Evolutionary conservation across 768 basidiomycete genomes (phyloP), one percentile per base, ranked within the genome.

Genomic region (Myochromella boudieri): DNA sequence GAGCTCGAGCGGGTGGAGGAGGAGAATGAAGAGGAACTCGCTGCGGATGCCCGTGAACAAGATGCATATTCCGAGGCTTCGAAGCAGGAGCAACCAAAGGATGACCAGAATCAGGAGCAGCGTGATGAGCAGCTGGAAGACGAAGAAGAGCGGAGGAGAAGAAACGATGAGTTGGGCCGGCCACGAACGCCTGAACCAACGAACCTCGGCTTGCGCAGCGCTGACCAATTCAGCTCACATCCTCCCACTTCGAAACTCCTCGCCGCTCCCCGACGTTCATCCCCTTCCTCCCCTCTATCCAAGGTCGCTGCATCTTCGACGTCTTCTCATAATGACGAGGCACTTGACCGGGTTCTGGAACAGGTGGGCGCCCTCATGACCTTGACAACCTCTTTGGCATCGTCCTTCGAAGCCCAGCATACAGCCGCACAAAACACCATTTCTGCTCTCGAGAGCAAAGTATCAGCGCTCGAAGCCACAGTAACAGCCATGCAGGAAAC

Each of bases 181-280:
- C 91, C 90, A 3, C 72, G 77, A 6, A 94, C 92, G 5, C 91
- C 91, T 0, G 91, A 93, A 59, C 91, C 90, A 4, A 81, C 79
- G 25, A 58, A 58, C 11, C 53, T 71, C 12, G 68, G 76, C 62
- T 49, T 68, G 54, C 57, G 53, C 48, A 60, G 54, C 44, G 56
- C 50, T 26, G 62, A 58, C 56, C 47, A 36, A 33, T 62, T 51
- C 46, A 52, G 56, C 25, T 56, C 58, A 7, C 53, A 42, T 15
- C 36, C 31, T 50, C 32, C 20, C 56, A 34, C 32, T 3, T 33
- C 42, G 7, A 44, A 44, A 6, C 43, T 44, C 17, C 43, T 44
- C 15, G n/a, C 34, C 2, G 47, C 29, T 12, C 43, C 52, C 27
- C 55, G 48, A 14, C 60, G 57, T 36, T 49, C 17, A 51, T 60